Evolutionary conservation across 2,329 filamentous ascomycete species (phyloP), one percentile per base, ranked within the genome.

Genomic region (Penicillium expansum): DNA sequence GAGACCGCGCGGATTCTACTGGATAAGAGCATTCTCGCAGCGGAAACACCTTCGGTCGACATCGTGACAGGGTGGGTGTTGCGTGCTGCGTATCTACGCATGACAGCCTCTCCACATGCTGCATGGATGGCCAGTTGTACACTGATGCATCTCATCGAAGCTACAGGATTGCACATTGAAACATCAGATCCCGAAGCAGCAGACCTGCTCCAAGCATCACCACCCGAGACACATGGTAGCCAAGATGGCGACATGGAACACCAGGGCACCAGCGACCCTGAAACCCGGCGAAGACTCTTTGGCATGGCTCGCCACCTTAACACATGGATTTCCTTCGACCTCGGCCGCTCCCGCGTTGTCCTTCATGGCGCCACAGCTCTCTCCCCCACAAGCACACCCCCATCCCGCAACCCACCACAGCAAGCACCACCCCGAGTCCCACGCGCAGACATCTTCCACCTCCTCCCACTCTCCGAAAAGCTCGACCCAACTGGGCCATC

Each of bases 311-410:
- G 82, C 10, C 82, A 85, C 60, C 75, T 86, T 8, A 85, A 85
- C 61, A 80, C 79, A 13, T 85, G 83, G 82, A 80, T 81, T 27
- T 84, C 82, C 0, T 85, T 83, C 59, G 83, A 86, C 53, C 78
- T 84, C 52, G 83, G 83, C 1, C 77, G 81, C 0, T 82, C 82
- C 0, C 75, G 81, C 10, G 80, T 84, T 16, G 57, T 76, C 58
- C 71, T 83, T 0, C 77, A 78, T 33, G 78, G 78, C 18, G 77
- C 79, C 10, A 77, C 76, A 0, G 29, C 35, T 9, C 48, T 52
- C 27, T 74, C 76, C 14, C 0, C 68, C 71, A 8, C 67, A 74
- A 77, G 80, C 10, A 30, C 18, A 30, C 4, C 45, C 14, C 13
- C 14, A 49, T 24, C 39, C n/a, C 44, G 41, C 22, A 52, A 56